phyloP scores from a whole-genome alignment of 1,284 basidiomycete species.

The Apiotrichum sp. region DNA sequence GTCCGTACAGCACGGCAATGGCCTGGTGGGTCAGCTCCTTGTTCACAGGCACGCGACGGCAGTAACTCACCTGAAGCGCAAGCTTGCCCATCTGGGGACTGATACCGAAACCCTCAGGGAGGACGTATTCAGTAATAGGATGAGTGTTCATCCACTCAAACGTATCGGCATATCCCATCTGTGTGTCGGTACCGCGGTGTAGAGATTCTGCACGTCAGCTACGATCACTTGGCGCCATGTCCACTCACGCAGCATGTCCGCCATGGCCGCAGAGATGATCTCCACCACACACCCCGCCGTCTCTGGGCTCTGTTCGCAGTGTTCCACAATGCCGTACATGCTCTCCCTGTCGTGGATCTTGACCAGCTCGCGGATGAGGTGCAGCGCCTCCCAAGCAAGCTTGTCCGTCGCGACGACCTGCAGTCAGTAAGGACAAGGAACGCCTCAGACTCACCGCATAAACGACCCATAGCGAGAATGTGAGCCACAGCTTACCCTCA shows the following conservation, averaged over 20 bases:
- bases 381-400: neutral
- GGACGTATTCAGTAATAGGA: neutral
- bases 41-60: too few species aligned
- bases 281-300: neutral
- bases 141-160: constrained; percentile 6
- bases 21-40: neutral
- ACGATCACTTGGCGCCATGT: too few species aligned
- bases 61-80: neutral
- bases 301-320: neutral
- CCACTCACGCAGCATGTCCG: neutral
- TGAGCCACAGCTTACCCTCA: constrained; percentile 2
- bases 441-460: neutral
- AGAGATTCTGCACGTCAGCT: neutral
- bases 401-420: neutral
- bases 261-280: neutral
- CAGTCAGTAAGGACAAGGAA: neutral
- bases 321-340: neutral
- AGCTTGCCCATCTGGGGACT: constrained; percentile 7
- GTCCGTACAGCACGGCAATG: neutral
- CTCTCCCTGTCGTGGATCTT: neutral
- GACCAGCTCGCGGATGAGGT: neutral
- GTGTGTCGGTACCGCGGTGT: neutral
- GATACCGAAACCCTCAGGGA: constrained; percentile 9
- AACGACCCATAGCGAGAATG: constrained; percentile 2
- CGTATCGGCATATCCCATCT: neutral